These are phyloP conservation scores for Liriodendron chinense DNA, from an alignment of 164 flowering plant genomes.

Conservation along the genomic window DNA sequence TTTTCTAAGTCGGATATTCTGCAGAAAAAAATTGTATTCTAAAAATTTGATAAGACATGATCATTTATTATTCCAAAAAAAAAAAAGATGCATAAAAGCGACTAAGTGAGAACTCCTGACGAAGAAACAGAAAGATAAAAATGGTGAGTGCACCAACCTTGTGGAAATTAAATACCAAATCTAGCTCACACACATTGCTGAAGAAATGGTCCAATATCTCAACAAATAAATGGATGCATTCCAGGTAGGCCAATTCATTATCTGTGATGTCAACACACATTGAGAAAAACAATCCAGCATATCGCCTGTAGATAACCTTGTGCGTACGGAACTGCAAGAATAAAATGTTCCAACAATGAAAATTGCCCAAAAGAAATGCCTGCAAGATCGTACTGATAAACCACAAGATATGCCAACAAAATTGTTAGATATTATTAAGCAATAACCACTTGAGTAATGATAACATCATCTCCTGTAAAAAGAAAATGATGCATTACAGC, in stretches of 20 bases:
- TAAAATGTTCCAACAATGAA: not conserved
- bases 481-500: not conserved
- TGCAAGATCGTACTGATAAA: not conserved
- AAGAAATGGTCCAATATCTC: slow-evolving; percentile 99
- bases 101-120: not conserved
- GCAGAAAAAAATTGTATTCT: not conserved
- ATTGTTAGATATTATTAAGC: not conserved
- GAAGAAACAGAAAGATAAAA: not conserved
- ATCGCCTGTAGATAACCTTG: slow-evolving; percentile 94
- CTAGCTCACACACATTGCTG: slow-evolving; percentile 99
- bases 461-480: not conserved
- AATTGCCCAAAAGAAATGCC: not conserved
- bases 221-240: slow-evolving; percentile 95
- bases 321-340: slow-evolving; percentile 88
- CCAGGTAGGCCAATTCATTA: slow-evolving; percentile 93
- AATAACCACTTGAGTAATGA: not conserved
- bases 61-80: not conserved
- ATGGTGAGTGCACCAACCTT: slow-evolving; percentile 52
- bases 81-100: not conserved
- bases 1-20: not conserved
- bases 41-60: not conserved
- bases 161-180: slow-evolving; percentile 97
- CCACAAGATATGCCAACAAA: not conserved
- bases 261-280: slow-evolving; percentile 97
- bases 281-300: slow-evolving; percentile 97